phyloP scores from a whole-genome alignment of 2,329 filamentous ascomycete species.

The Tolypocladium cylindrosporum region DNA sequence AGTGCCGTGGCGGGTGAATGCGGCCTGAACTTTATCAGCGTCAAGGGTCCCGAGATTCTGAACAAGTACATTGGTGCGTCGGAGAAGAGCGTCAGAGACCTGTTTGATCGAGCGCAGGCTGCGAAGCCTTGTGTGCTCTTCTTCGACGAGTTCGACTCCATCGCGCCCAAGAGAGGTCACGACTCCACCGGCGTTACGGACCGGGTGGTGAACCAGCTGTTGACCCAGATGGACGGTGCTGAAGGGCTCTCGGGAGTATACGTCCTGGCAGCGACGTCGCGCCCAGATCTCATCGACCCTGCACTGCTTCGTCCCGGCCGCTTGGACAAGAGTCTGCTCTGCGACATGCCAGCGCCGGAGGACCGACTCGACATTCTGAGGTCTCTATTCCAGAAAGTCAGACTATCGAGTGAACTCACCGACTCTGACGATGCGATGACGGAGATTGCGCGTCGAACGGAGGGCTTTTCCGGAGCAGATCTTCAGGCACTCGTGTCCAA shows the following conservation, averaged over 20 bases:
- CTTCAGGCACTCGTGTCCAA: slow-evolving; percentile 93
- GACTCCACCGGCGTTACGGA: slow-evolving; percentile 98
- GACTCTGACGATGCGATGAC: slow-evolving; percentile 44
- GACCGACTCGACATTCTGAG: slow-evolving; percentile 83
- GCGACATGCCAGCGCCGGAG: slow-evolving; percentile 70
- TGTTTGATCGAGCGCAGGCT: slow-evolving; percentile 87
- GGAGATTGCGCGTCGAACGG: slow-evolving; percentile 71
- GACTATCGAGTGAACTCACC: slow-evolving; percentile 57
- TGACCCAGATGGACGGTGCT: slow-evolving; percentile 98
- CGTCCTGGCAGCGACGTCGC: slow-evolving; percentile 84
- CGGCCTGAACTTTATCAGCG: slow-evolving; percentile 94
- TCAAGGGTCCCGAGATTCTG: slow-evolving; percentile 94
- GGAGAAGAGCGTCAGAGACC: slow-evolving; percentile 89
- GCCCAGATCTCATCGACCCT: slow-evolving; percentile 92
- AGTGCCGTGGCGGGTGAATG: slow-evolving; percentile 97
- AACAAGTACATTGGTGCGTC: slow-evolving; percentile 99
- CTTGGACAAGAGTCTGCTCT: slow-evolving; percentile 85
- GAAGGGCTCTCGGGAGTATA: slow-evolving; percentile 94
- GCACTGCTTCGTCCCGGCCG: slow-evolving; percentile 84
- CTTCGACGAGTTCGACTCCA: slow-evolving; percentile 98
- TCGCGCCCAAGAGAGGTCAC: slow-evolving; percentile 92
- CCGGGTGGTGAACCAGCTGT: slow-evolving; percentile 91
- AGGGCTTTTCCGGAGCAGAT: slow-evolving; percentile 90
- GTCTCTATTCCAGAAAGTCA: slow-evolving; percentile 74
- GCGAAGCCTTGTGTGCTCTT: slow-evolving; percentile 91